Conservation (phyloP, 2,329 filamentous ascomycete species). For the Gnomoniopsis sp. region DNA sequence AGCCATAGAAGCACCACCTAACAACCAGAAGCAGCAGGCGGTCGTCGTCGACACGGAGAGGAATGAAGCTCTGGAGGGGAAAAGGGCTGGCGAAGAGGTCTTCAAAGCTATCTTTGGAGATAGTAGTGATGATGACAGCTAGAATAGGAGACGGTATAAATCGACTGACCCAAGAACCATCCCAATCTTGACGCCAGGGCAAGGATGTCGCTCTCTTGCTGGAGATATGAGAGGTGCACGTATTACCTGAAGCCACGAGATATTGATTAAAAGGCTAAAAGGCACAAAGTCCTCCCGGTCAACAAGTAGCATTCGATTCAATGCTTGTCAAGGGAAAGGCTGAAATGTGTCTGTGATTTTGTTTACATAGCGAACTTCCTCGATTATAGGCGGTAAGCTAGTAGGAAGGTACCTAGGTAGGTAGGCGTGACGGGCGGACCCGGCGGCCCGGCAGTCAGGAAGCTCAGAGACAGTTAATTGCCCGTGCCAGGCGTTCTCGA, state of each 20-base stretch:
- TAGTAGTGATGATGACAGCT: conserved; percentile 61
- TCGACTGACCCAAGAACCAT: too few relatives aligned
- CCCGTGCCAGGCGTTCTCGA: background rate
- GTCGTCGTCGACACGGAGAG: conserved; percentile 62
- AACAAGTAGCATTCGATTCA: too few relatives aligned
- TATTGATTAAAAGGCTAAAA: too few relatives aligned
- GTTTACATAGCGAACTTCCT: too few relatives aligned
- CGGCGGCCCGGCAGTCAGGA: background rate
- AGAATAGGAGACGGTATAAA: background rate
- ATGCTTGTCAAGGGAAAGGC: too few relatives aligned
- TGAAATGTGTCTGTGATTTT: too few relatives aligned
- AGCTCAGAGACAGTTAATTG: background rate
- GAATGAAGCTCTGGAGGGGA: conserved; percentile 75
- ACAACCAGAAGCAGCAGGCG: conserved; percentile 18
- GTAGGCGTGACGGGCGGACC: background rate
- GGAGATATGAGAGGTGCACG: too few relatives aligned
- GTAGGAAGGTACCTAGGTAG: background rate
- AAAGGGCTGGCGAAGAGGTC: conserved; percentile 73
- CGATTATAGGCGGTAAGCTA: too few relatives aligned
- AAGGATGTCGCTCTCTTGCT: too few relatives aligned
- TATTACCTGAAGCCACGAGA: too few relatives aligned
- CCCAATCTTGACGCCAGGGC: too few relatives aligned
- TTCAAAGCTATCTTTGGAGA: conserved; percentile 94
- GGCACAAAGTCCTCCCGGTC: too few relatives aligned
- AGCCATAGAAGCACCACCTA: background rate